Evolutionary conservation across 805 yeast species (phyloP), one percentile per base, ranked within the genome.

Genomic region (Sungouiella blattae): DNA sequence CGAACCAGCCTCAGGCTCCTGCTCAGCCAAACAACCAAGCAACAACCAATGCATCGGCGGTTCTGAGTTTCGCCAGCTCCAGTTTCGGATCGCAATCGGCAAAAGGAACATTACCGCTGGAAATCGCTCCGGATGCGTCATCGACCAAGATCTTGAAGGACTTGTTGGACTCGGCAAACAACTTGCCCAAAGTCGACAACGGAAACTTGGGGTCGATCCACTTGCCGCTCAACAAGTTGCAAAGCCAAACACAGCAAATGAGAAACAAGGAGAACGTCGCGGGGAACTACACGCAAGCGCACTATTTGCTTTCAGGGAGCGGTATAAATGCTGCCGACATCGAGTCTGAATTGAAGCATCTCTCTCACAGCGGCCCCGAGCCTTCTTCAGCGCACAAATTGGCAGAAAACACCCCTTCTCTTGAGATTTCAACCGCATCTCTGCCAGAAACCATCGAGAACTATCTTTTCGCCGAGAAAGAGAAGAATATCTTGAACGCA

Each of bases 261-360:
- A 68, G 87, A 36, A 72, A 69, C 37, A 52, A 50, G 11, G 47
- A 40, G 26, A 51, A 53, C 13, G 71, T 67, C 24, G 53, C 54
- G 13, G 50, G 55, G 11, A 64, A 65, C 28, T 72, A 64, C 50
- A 81, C 87, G 2, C 81, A 79, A 50, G 93, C 86, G 2, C 98
- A 93, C 54, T 93, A 93, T 57, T 64, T 93, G 26, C 66, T 91
- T 28, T 96, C 96, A 5, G 85, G 89, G 1, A 83, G 91, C 52
- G 97, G 97, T 1, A 75, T 88, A 32, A 79, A 86, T 27, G 81
- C 91, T 33, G 95, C 87, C 49, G 93, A 87, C 38, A 78, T 89
- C 26, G 88, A 85, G 45, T 62, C 61, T 21, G 81, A 78, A 32
- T 59, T 82, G 38, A 68, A 71, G 36, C 43, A 39, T 39, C 54